Evolutionary conservation across 2,329 filamentous ascomycete genomes (phyloP).

Genomic region (Elsinoe fawcettii): DNA sequence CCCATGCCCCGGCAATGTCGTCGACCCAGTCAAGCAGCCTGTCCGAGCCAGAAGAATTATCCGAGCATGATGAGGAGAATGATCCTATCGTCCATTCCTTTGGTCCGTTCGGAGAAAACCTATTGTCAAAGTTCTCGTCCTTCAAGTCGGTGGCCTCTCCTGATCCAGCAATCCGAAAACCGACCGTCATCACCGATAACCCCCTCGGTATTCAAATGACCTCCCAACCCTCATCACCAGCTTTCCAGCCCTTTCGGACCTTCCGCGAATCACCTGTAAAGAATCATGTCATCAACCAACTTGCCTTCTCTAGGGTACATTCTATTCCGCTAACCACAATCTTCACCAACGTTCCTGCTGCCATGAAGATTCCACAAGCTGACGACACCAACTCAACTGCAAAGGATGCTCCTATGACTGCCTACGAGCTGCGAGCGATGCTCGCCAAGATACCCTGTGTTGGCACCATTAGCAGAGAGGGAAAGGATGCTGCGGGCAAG

Average conservation of each 20-base stretch:
- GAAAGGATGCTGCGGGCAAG: conserved; percentile 94
- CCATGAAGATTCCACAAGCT: conserved; percentile 27
- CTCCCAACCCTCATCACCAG: conserved; percentile 4
- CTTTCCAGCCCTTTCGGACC: conserved; percentile 20
- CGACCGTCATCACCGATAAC: conserved; percentile 25
- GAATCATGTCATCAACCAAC: conserved; percentile 90
- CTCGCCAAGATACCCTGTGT: conserved; percentile 71
- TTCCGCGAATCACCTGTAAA: conserved; percentile 45
- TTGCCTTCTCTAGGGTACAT: conserved; percentile 87
- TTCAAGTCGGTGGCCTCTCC: conserved; percentile 63
- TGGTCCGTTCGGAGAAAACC: conserved; percentile 77
- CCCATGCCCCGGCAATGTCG: neutral
- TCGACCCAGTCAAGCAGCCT: conserved; percentile 14
- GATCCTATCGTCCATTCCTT: conserved; percentile 90
- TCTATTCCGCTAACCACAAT: conserved; percentile 87
- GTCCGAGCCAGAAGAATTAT: conserved; percentile 51
- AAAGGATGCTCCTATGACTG: conserved; percentile 43
- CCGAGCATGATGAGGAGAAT: conserved; percentile 85
- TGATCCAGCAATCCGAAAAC: conserved; percentile 33
- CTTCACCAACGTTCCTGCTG: conserved; percentile 71
- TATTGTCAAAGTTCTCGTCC: conserved; percentile 73
- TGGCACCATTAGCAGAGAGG: conserved; percentile 79
- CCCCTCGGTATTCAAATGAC: conserved; percentile 25
- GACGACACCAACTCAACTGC: conserved; percentile 22
- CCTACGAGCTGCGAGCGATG: conserved; percentile 58